Base-by-base conservation (phyloP, 202 grass and related monocot species). In the Bolboschoenoplectus hybrid region DNA sequence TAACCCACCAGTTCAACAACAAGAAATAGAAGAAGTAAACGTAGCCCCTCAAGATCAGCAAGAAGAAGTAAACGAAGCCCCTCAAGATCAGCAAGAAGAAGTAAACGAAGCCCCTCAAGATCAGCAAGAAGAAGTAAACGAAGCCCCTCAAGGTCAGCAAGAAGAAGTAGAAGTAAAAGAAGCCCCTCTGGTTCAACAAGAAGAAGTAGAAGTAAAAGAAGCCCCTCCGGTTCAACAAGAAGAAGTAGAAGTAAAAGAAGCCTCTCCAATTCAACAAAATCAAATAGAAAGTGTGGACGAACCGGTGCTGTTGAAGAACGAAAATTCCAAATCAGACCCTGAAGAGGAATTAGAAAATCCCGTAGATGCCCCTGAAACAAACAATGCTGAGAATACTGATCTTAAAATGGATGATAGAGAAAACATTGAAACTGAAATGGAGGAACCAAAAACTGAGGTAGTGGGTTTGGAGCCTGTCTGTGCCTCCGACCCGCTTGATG, bases 111-210 rank as follows among this genome's bases (percentile, higher is more conserved):
- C 45, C 36, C 80, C 86, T 3, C 58, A 5, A 52, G 74, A 71
- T 86, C 85, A 86, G 75, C 64, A 67, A 67, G 72, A 14, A 52
- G 17, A 91, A 85, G 80, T 85, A 87, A 0, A 6, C 10, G 63
- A 92, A 53, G 45, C 50, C 26, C 79, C 86, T 7, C 49, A 11
- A 58, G 65, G 75, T 87, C 81, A 88, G 83, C 51, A 13, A 76
- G 72, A 69, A 41, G 19, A 40, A 52, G 76, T 85, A 68, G 86
- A 90, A 83, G 84, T 85, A 88, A 0, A 12, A 39, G 67, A 92
- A 51, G 43, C 34, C 44, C 84, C 87, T 13, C 60, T 12, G 55
- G 73, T 81, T 87, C 86, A 89, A 73, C 46, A 75, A 52, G 72
- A 34, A 43, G 19, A 41, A 39, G 67, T 81, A 84, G 86, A 91